Base-by-base conservation (phyloP, 2,329 filamentous ascomycete genomes). In the Cladosporium halotolerans region DNA sequence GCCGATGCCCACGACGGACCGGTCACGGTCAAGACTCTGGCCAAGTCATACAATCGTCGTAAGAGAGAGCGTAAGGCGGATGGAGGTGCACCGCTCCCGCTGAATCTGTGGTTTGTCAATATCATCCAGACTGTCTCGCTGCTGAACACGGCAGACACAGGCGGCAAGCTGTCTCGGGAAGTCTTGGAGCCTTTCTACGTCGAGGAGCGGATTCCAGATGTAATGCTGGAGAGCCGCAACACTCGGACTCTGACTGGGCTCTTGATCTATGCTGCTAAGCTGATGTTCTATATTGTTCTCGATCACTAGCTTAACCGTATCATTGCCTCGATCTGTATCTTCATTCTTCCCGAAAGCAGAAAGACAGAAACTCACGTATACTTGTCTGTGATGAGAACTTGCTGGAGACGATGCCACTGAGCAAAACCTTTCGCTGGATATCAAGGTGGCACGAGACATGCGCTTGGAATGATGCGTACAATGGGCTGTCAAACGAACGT, bases 121-220 rank as follows among this genome's bases (percentile, higher is more conserved):
- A 53, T 67, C 32, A 48, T 68, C 34, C 61, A 66, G 41, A 60
- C 62, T 11, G 63, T 63, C 9, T 50, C 47, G 14, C 42, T 50
- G 6, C 47, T 50, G 39, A 50, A 50, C 39, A 50, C 47, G 1
- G 47, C 47, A 23, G 47, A 50, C 39, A 50, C 47, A 2, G 62
- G 62, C 5, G 62, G 62, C 3, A 52, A 58, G 31, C 56, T 64
- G 18, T 55, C 54, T 11, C 60, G 58, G 33, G 59, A 64, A 31
- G 53, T 52, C 5, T 38, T 66, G 45, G 55, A 51, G 34, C 56
- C 60, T 2, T 62, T 68, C 14, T 68, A 63, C 47, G 62, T 58
- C 13, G 66, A 69, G 41, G 66, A 68, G 59, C 57, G 66, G 9
- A 63, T 69, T 36, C 63, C 64, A 8, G 65, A 66, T 50, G 38